Conservation (phyloP, 176 grass and related monocot genomes). For the Zizania latifolia region DNA sequence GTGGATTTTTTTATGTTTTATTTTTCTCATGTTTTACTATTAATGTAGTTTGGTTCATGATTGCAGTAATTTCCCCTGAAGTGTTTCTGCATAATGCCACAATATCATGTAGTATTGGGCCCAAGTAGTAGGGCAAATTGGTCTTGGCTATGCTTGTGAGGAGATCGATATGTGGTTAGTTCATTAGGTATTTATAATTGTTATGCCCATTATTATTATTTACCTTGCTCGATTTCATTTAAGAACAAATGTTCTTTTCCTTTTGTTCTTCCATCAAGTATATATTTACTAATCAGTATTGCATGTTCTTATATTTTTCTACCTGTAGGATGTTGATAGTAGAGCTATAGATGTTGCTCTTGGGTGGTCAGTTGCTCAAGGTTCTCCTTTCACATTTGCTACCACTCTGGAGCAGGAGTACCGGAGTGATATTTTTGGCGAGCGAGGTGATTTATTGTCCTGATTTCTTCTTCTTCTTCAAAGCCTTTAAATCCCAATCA, state of each 20-base stretch:
- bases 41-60: neutral
- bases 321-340: conserved; percentile 62
- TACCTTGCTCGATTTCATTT: too few relatives aligned
- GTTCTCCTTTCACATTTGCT: conserved; percentile 78
- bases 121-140: neutral
- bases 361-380: conserved; percentile 78
- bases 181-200: too few relatives aligned
- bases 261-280: too few relatives aligned
- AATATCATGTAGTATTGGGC: neutral
- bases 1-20: too few relatives aligned
- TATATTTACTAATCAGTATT: too few relatives aligned
- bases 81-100: neutral
- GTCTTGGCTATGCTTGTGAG: neutral
- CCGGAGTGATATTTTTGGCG: conserved; percentile 63
- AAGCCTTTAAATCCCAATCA: too few relatives aligned
- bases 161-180: neutral
- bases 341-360: conserved; percentile 71
- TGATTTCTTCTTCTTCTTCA: too few relatives aligned
- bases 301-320: neutral
- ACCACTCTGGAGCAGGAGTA: conserved; percentile 74
- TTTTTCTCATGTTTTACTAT: neutral
- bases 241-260: too few relatives aligned
- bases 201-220: too few relatives aligned
- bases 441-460: conserved; percentile 27
- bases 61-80: neutral